A percentile compares a stretch with the other conserved stretches of the same genome.
Evolutionary conservation across 495 filamentous ascomycete species (phyloP).

Genomic region (Xylaria curta): DNA sequence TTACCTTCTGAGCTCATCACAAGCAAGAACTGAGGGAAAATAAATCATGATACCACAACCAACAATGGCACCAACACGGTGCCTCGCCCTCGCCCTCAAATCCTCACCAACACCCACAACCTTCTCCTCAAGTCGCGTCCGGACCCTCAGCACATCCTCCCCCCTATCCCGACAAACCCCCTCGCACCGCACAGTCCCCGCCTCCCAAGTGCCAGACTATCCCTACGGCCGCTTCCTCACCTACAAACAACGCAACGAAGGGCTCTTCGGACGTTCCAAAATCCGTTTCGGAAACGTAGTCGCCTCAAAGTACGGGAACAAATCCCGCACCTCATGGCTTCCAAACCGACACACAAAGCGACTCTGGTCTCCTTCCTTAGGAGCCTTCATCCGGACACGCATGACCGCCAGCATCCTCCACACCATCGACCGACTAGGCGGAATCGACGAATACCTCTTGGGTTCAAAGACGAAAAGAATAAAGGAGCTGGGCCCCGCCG

Average conservation of each 20-base stretch:
- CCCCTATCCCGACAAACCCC: conserved; percentile 34
- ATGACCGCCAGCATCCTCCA: conserved; percentile 78
- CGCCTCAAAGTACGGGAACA: conserved; percentile 74
- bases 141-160: conserved; percentile 35
- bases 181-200: conserved; percentile 39
- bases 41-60: conserved; percentile 12
- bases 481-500: conserved; percentile 82
- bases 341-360: conserved; percentile 85
- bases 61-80: conserved; percentile 27
- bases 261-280: conserved; percentile 77
- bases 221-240: conserved; percentile 78
- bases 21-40: not conserved
- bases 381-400: conserved; percentile 69
- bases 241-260: conserved; percentile 88
- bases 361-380: conserved; percentile 72
- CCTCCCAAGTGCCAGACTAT: conserved; percentile 69
- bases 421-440: conserved; percentile 86
- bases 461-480: conserved; percentile 74
- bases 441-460: conserved; percentile 88
- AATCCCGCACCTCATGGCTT: conserved; percentile 84
- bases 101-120: conserved; percentile 10
- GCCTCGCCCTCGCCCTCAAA: conserved; percentile 19
- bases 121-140: conserved; percentile 12
- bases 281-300: conserved; percentile 95
- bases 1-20: no score